Evolutionary conservation across 345 rosid genomes (phyloP).

Genomic region (Linum trigynum): DNA sequence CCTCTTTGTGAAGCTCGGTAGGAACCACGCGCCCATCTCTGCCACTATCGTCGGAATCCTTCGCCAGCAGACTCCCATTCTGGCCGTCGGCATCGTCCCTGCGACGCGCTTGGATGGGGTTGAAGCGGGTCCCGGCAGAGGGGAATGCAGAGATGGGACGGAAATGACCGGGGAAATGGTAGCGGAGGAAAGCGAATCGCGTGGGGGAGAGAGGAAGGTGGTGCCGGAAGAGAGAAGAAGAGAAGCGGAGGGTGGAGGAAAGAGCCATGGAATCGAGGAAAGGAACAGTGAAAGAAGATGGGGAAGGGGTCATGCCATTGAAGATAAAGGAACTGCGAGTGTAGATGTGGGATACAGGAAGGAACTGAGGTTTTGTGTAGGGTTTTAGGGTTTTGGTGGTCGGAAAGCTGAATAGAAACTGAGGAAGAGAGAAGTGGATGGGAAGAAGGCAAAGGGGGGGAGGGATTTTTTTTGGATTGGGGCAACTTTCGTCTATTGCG

Average conservation of each 20-base stretch:
- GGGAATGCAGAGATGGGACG: constrained; percentile 32
- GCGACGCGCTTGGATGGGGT: constrained; percentile 20
- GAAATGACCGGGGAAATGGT: constrained; percentile 4
- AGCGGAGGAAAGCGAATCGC: constrained; percentile 22
- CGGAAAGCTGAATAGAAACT: too few species aligned
- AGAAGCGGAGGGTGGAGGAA: constrained; percentile 56
- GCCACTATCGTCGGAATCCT: constrained; percentile 19
- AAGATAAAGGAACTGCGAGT: not conserved
- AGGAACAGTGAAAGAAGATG: constrained; percentile 21
- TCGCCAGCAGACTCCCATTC: constrained; percentile 41
- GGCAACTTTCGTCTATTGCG: too few species aligned
- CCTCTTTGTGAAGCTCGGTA: constrained; percentile 78
- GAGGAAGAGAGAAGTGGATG: too few species aligned
- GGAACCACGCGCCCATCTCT: constrained; percentile 40
- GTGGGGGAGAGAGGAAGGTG: constrained; percentile 20
- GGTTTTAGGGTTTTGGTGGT: not conserved
- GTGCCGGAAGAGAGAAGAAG: constrained; percentile 44
- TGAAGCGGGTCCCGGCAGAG: constrained; percentile 12
- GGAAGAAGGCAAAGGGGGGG: too few species aligned
- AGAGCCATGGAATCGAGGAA: constrained; percentile 40
- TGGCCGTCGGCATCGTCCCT: constrained; percentile 15
- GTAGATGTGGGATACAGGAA: too few species aligned
- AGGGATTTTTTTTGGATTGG: too few species aligned
- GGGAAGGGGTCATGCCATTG: constrained; percentile 34
- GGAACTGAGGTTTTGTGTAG: not conserved